phyloP scores from a whole-genome alignment of 192 early-diverging fungal species.

The Spizellomyces punctatus region DNA sequence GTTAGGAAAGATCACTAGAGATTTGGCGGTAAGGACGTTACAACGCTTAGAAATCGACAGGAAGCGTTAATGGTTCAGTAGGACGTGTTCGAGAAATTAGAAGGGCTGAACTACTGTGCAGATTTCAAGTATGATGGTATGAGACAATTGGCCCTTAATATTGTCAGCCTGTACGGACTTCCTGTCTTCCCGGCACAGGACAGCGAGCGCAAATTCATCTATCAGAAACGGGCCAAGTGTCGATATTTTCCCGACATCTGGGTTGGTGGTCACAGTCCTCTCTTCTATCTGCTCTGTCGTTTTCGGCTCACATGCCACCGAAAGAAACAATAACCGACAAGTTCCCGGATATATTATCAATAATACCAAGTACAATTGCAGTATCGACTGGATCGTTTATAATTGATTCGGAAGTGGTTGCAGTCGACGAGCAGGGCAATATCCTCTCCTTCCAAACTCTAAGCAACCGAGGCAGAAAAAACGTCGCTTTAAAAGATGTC shows the following conservation, averaged over 20 bases:
- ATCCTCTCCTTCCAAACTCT: constrained; percentile 25
- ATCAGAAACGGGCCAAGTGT: constrained; percentile 4
- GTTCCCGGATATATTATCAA: constrained; percentile 24
- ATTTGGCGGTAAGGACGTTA: constrained; percentile 16
- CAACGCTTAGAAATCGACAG: neutral
- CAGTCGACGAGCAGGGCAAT: constrained; percentile 17
- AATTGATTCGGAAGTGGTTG: constrained; percentile 25
- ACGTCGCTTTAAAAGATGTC: constrained; percentile 8
- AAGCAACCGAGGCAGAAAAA: constrained; percentile 20
- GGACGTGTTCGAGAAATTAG: constrained; percentile 28
- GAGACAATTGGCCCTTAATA: neutral
- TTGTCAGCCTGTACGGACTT: neutral
- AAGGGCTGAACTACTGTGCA: constrained; percentile 23
- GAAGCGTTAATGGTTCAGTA: neutral
- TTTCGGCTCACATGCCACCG: no score
- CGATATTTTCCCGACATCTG: constrained; percentile 19
- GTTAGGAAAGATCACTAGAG: constrained; percentile 31
- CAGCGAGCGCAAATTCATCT: constrained; percentile 27
- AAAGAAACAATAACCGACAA: constrained; percentile 25
- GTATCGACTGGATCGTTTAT: constrained; percentile 25
- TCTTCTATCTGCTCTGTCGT: no score
- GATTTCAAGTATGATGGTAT: constrained; percentile 35
- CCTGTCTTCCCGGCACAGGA: neutral
- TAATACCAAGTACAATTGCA: neutral
- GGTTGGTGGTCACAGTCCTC: neutral